These are phyloP conservation scores for Lipomyces chichibuensis DNA, from an alignment of 805 yeast genomes.

Conservation along the genomic window DNA sequence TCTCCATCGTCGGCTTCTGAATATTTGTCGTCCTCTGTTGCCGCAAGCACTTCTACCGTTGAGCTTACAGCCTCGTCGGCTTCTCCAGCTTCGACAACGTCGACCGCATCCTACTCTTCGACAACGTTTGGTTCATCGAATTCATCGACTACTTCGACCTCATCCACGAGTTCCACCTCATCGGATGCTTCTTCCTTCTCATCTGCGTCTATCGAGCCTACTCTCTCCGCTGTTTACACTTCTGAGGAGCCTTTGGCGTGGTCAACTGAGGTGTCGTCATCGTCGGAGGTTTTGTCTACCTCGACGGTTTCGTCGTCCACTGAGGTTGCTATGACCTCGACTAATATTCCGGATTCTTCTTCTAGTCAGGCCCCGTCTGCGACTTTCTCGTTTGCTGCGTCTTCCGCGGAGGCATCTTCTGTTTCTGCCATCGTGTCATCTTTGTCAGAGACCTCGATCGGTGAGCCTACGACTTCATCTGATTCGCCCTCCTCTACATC, in stretches of 20 bases:
- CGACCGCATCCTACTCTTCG: constrained; percentile 9
- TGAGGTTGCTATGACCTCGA: neutral
- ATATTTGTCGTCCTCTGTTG: neutral
- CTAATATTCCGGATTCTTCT: neutral
- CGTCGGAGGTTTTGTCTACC: neutral
- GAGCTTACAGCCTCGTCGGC: constrained; percentile 3
- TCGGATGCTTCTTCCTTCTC: constrained; percentile 1
- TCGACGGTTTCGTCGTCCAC: neutral
- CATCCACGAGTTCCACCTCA: constrained; percentile 14
- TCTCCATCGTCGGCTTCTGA: neutral
- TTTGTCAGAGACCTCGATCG: neutral
- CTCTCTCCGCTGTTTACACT: neutral
- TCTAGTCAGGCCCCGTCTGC: neutral
- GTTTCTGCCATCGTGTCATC: neutral
- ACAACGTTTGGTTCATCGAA: neutral
- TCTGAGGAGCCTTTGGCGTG: neutral
- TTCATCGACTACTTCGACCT: neutral
- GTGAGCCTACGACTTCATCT: constrained; percentile 7
- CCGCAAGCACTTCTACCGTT: constrained; percentile 1
- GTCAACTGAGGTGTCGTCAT: neutral
- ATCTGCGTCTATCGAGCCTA: neutral
- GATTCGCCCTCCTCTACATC: neutral
- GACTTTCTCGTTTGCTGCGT: neutral
- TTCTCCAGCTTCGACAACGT: neutral
- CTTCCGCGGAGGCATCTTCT: neutral